phyloP scores from a whole-genome alignment of 2,329 filamentous ascomycete species.

The Cercospora canescens region DNA sequence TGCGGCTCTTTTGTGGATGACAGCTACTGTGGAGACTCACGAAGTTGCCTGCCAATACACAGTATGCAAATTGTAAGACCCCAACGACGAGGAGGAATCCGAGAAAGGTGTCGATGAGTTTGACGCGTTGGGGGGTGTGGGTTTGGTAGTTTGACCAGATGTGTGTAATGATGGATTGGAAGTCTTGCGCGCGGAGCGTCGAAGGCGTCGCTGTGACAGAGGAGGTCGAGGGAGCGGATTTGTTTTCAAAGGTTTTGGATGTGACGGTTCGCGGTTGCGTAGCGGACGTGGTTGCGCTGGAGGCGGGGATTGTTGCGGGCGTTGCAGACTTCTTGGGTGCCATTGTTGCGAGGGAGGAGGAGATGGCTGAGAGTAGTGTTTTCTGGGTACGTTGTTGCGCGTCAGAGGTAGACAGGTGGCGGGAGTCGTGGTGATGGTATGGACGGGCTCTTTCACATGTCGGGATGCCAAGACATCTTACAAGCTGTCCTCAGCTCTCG shows the following conservation, averaged over 20 bases:
- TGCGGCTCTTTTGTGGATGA: neutral
- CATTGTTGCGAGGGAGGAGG: neutral
- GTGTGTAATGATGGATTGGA: constrained; percentile 63
- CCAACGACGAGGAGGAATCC: constrained; percentile 82
- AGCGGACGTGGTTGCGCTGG: constrained; percentile 2
- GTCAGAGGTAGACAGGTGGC: neutral
- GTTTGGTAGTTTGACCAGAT: constrained; percentile 77
- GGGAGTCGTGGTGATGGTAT: neutral
- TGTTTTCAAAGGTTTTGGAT: constrained; percentile 16
- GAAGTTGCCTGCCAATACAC: constrained; percentile 87
- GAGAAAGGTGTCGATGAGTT: constrained; percentile 91
- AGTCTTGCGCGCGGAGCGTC: constrained; percentile 31
- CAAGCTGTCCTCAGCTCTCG: constrained; percentile 6
- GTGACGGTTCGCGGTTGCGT: constrained; percentile 24
- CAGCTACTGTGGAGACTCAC: constrained; percentile 68
- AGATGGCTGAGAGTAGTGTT: no score
- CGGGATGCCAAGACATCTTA: neutral
- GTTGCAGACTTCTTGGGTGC: neutral
- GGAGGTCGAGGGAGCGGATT: constrained; percentile 17
- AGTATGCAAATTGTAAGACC: constrained; percentile 91
- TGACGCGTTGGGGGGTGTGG: constrained; percentile 83
- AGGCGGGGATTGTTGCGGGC: constrained; percentile 10
- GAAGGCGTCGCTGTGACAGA: neutral
- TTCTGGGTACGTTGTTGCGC: neutral
- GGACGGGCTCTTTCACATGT: constrained; percentile 1